Base-by-base conservation (phyloP, 306 rosid genomes). In the Inga oerstediana region DNA sequence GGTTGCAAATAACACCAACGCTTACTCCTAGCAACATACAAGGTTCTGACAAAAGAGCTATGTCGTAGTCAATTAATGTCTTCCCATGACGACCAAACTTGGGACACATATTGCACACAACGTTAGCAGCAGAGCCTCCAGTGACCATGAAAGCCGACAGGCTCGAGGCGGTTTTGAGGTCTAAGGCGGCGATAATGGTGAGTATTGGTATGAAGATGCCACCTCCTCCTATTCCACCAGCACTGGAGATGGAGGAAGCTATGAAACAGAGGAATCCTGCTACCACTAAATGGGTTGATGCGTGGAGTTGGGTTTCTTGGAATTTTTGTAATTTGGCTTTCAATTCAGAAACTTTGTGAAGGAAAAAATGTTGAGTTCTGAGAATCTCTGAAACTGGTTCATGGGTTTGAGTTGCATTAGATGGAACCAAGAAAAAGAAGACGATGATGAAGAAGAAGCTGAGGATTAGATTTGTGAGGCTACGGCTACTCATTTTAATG, bases 91-190 rank as follows among this genome's bases (percentile, higher is more conserved):
- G 76, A 68, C 80, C 80, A 65, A 65, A 84, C 64, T 81, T 89
- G 10, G 88, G 43, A 71, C 78, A 87, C 51, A 94, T 52, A 84
- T 89, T 88, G 85, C 68, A 88, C 10, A 89, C 45, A 17, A 94
- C 93, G 85, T 94, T 94, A 35, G 98, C 96, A 48, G 85, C n/a
- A 35, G 97, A 93, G 34, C 97, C 96, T 41, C 98, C 98, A 1
- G 98, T 92, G 89, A 94, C 98, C 97, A 94, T 93, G 79, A 93
- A 94, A 80, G 98, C 97, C 4, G 98, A 91, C 34, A 94, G 81
- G 41, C 91, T 87, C 0, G 98, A 94, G 71, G 98, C 98, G 64
- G 90, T 86, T 90, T 91, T 90, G 80, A 93, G 97, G 90, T 94
- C 98, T 2, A 93, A 27, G 15, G 93, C 90, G 8, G 94, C 91